Evolutionary conservation across 345 rosid species (phyloP).

Genomic region (Camelina laxa): DNA sequence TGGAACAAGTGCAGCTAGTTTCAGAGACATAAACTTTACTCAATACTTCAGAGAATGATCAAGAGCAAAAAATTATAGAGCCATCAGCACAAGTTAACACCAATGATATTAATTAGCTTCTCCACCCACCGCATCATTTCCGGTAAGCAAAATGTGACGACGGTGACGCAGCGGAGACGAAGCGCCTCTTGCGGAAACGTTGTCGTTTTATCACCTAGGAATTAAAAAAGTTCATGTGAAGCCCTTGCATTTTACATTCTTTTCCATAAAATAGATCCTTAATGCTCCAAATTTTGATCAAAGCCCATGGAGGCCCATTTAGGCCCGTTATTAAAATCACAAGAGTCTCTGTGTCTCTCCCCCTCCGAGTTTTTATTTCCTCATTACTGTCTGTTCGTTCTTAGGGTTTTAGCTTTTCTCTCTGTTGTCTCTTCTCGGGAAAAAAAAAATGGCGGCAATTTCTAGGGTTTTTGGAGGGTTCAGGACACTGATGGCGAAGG

Average conservation of each 20-base stretch:
- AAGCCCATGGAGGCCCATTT: slow-evolving; percentile 3
- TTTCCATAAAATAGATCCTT: not conserved
- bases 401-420: slow-evolving; percentile 22
- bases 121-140: not conserved
- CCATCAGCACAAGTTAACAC: too few relatives aligned
- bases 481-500: slow-evolving; percentile 41
- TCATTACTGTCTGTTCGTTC: not conserved
- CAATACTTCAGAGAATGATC: not conserved
- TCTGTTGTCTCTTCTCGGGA: not conserved
- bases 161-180: not conserved
- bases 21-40: too few relatives aligned
- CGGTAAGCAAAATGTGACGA: not conserved
- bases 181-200: not conserved
- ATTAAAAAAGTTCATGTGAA: not conserved
- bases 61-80: not conserved
- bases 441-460: slow-evolving; percentile 26
- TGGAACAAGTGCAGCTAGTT: too few relatives aligned
- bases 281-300: not conserved
- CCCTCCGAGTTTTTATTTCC: not conserved
- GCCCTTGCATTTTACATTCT: slow-evolving; percentile 14
- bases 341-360: not conserved
- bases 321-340: slow-evolving; percentile 5
- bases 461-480: slow-evolving; percentile 46
- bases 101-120: not conserved
- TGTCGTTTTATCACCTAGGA: not conserved